Evolutionary conservation across 306 rosid genomes (phyloP), one percentile per base, ranked within the genome.

Genomic region (Casuarina glauca): DNA sequence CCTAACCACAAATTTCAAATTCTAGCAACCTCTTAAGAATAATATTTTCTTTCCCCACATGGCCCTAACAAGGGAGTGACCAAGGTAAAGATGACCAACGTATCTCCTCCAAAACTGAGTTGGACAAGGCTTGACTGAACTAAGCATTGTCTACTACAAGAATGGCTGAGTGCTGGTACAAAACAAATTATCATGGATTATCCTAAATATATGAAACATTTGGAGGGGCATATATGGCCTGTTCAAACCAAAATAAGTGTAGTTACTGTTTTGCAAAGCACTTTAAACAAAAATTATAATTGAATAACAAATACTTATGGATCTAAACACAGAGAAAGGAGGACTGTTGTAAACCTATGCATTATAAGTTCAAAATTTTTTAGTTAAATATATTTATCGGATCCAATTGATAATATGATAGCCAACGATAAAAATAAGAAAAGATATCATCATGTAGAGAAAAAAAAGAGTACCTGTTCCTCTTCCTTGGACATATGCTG

Each of bases 401-500:
- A 58, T 26, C 64, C 39, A 58, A 58, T 55, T 35, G 35, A 58
- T 11, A 20, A 26, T 58, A 26, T 35, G 10, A 42, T 17, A 75
- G 16, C 45, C 51, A 12, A 49, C 16, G 36, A 10, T 58, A n/a
- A 10, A 48, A 38, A 38, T 61, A 61, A 13, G 12, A 17, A 54
- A 0, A 41, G 9, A 1, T 48, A 48, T 52, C 49, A 61, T 60
- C 70, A 43, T 43, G 26, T 12, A 19, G 58, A 57, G 9, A 6
- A 64, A 35, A 11, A n/a, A 26, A 62, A 2, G 19, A 35, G 26
- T 51, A 75, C 84, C 80, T 80, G 80, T 73, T 80, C 84, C 76
- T 80, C 84, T 75, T 80, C 80, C 76, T 80, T 80, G 64, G 52
- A 69, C 84, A 80, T 75, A 60, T 80, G 84, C 73, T 80, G 80